These are phyloP conservation scores for Raffaelea arxii DNA, from an alignment of 2,329 filamentous ascomycete species.

Conservation along the genomic window DNA sequence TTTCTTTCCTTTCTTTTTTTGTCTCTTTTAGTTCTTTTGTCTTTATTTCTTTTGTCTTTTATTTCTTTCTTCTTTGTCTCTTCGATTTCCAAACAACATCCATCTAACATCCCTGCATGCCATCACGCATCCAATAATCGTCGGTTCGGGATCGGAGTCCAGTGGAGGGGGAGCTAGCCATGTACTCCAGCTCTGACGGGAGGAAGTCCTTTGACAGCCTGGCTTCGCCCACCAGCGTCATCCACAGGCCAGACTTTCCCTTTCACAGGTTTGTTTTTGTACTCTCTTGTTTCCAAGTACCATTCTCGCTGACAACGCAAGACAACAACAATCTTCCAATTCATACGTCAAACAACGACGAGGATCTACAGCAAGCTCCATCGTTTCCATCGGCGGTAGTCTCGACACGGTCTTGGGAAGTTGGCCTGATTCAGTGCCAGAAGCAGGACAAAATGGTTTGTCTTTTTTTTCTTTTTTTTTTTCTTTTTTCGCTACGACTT, in stretches of 20 bases:
- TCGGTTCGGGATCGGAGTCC: constrained; percentile 3
- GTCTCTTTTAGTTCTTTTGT: too few species aligned
- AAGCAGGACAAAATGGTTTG: constrained; percentile 76
- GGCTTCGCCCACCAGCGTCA: constrained; percentile 34
- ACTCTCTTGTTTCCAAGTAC: background rate
- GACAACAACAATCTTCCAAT: background rate
- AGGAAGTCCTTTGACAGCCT: constrained; percentile 59
- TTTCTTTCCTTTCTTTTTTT: too few species aligned
- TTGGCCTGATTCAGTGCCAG: constrained; percentile 48
- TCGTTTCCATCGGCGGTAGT: constrained; percentile 76
- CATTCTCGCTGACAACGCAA: background rate
- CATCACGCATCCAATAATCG: background rate
- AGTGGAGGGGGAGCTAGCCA: constrained; percentile 25
- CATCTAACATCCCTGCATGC: constrained; percentile 12
- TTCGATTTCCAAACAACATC: too few species aligned
- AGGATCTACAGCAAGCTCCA: constrained; percentile 78
- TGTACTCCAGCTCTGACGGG: constrained; percentile 49
- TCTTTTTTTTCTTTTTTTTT: background rate
- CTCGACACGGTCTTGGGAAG: constrained; percentile 58
- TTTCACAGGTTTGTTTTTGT: constrained; percentile 42
- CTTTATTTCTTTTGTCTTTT: background rate
- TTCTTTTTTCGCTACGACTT: too few species aligned
- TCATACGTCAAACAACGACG: constrained; percentile 42
- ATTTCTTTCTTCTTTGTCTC: background rate
- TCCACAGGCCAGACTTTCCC: constrained; percentile 43